phyloP scores from a whole-genome alignment of 139 green algal species.

The Chlamydomonas sp. region DNA sequence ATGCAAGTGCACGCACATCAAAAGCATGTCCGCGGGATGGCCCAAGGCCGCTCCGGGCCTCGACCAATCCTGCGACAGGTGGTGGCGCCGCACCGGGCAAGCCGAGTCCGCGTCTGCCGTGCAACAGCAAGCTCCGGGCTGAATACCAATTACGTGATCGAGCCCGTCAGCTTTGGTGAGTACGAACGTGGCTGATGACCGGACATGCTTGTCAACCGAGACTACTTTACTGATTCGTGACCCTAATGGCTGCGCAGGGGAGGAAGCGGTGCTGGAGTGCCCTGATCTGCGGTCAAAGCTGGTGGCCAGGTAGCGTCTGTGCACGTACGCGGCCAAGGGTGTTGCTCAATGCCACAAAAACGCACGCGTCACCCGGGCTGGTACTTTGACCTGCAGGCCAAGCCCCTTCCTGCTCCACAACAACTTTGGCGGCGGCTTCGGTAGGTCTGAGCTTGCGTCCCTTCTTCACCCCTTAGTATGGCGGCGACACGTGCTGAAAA shows the following conservation, averaged over 20 bases:
- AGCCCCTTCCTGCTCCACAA: constrained; percentile 70
- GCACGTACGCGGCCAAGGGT: not conserved
- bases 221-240: not conserved
- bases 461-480: no score
- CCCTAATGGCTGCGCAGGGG: constrained; percentile 15
- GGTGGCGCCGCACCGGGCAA: no score
- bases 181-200: not conserved
- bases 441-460: constrained; percentile 37
- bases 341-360: not conserved
- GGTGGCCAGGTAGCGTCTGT: constrained; percentile 41
- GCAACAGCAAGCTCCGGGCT: not conserved
- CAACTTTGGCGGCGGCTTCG: constrained; percentile 91
- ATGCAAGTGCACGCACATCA: no score
- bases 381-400: constrained; percentile 33
- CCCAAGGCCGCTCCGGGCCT: no score
- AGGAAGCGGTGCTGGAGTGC: constrained; percentile 72
- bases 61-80: no score
- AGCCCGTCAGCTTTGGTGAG: constrained; percentile 30
- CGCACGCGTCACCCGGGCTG: constrained; percentile 38
- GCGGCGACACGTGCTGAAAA: not conserved
- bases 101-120: no score
- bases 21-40: no score
- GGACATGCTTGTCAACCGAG: not conserved
- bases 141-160: constrained; percentile 19
- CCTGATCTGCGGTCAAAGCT: constrained; percentile 63